These are phyloP conservation scores for Penicillium vulpinum DNA, from an alignment of 2,329 filamentous ascomycete genomes.

Conservation along the genomic window DNA sequence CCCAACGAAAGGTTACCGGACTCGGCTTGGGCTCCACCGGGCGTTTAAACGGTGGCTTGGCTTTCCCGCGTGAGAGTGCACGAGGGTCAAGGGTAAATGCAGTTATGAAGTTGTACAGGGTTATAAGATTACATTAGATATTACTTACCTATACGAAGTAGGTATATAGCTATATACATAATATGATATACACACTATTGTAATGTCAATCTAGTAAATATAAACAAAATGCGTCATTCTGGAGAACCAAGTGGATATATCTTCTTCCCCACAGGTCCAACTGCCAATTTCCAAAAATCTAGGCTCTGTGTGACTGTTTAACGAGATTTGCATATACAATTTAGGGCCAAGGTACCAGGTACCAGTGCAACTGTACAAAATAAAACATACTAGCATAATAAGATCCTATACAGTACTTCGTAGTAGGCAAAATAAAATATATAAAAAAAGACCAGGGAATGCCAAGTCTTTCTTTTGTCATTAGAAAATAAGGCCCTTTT, in stretches of 20 bases:
- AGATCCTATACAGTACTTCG: no score
- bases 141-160: no score
- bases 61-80: constrained; percentile 9
- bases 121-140: no score
- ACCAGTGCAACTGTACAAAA: constrained; percentile 12
- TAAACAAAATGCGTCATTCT: constrained; percentile 1
- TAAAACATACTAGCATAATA: no score
- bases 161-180: no score
- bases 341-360: constrained; percentile 21
- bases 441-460: constrained; percentile 1
- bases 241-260: constrained; percentile 1
- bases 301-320: constrained; percentile 3
- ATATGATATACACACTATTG: neutral
- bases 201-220: neutral
- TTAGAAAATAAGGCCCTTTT: constrained; percentile 12
- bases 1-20: constrained; percentile 5
- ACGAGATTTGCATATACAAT: neutral
- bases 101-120: neutral
- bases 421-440: no score
- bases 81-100: constrained; percentile 7
- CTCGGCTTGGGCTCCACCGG: constrained; percentile 17
- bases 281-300: constrained; percentile 10
- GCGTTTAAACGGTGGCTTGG: constrained; percentile 23
- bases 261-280: constrained; percentile 6
- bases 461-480: constrained; percentile 15